Percentiles rank a stretch among this genome's conserved stretches.
These are phyloP conservation scores for Grosmannia clavigera DNA, from an alignment of 2,329 filamentous ascomycete genomes.

Conservation along the genomic window DNA sequence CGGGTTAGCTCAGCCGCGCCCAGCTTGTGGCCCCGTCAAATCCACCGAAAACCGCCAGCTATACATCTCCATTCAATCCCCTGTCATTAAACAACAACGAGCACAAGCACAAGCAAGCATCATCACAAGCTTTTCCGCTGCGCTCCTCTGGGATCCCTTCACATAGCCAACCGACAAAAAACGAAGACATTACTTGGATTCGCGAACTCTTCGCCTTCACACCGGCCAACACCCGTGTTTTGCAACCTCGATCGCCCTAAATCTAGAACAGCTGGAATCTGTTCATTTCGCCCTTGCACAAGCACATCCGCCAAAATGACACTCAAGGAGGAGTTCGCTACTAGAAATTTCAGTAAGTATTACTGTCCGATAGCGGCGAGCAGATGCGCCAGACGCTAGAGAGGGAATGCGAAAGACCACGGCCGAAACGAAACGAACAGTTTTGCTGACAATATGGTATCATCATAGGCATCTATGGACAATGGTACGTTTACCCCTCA, in stretches of 20 bases:
- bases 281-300: not conserved
- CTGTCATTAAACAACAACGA: not conserved
- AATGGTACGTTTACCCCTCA: conserved; percentile 46
- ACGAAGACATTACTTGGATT: not conserved
- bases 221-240: not conserved
- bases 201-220: not conserved
- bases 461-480: conserved; percentile 54
- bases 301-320: conserved; percentile 20
- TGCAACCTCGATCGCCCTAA: not conserved
- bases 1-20: not conserved
- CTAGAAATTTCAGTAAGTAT: conserved; percentile 56
- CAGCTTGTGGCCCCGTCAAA: not conserved
- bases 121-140: not conserved
- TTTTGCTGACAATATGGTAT: conserved; percentile 9
- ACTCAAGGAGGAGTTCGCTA: conserved; percentile 59
- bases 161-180: not conserved
- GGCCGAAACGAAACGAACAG: not conserved
- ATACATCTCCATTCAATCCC: not conserved
- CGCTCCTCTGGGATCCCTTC: not conserved
- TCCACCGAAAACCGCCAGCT: conserved; percentile 1
- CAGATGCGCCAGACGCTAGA: not conserved
- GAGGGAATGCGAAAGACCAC: not conserved
- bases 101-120: too few relatives aligned
- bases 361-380: not conserved
- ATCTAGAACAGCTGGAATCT: not conserved